Evolutionary conservation across 1,284 basidiomycete species (phyloP), one percentile per base, ranked within the genome.

Genomic region (Ceratobasidium papillatum): DNA sequence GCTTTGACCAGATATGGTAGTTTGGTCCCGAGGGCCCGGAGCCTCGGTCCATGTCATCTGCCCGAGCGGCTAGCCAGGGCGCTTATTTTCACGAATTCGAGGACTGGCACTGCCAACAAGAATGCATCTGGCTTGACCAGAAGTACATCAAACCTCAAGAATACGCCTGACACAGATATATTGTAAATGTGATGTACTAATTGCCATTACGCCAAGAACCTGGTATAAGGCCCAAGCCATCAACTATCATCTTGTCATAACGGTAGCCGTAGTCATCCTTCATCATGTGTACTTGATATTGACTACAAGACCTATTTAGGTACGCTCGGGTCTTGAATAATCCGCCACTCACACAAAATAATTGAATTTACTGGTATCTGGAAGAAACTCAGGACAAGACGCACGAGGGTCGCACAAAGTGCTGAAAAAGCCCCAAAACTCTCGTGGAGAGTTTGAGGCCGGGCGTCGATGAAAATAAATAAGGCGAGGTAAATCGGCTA

Each of bases 1-100:
- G 12, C 64, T 25, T 12, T 19, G 11, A 32, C 64, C 27, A 14
- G 25, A 43, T 54, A 36, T 66, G 64, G 64, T 38, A 66, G 49
- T 38, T 54, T 52, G 49, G 36, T 41, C 64, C 64, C 64, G 34
- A n/a, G n/a, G 0, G 27, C n/a, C 19, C 32, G 64, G 63, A 34
- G 1, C 41, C 64, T 66, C 49, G 49, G 64, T 19, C 51, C 25
- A 11, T n/a, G 32, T 12, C 25, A 27, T 34, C 14, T 66, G 32
- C 32, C 64, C 64, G 64, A 27, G 64, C 64, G 64, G 32, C 25
- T 54, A 38, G 11, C 17, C 25, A n/a, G 22, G 49, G 64, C 64
- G 64, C 49, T 38, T 66, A 54, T 51, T 41, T 14, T 41, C 38
- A 5, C 38, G 7, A 41, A n/a, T n/a, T n/a, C n/a, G n/a, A n/a